Conservation (phyloP, 2,329 filamentous ascomycete genomes). For the Aspergillus sp. region DNA sequence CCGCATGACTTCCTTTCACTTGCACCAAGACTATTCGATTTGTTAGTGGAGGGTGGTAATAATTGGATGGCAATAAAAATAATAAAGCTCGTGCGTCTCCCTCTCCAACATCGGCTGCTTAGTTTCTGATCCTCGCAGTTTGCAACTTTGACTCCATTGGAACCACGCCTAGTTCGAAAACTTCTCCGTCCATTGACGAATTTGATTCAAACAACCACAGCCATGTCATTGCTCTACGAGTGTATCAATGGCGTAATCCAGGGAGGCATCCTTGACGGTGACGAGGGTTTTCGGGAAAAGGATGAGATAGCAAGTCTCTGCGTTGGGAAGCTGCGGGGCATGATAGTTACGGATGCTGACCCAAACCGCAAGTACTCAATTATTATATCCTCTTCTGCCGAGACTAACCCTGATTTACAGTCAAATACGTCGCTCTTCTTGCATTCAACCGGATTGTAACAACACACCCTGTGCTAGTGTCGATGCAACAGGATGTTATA, state of each 20-base stretch:
- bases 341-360: conserved; percentile 89
- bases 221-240: conserved; percentile 97
- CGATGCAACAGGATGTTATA: conserved; percentile 91
- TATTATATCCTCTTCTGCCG: not conserved
- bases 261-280: conserved; percentile 81
- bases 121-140: conserved; percentile 55
- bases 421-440: conserved; percentile 94
- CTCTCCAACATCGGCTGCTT: not conserved
- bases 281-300: conserved; percentile 70
- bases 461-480: conserved; percentile 81
- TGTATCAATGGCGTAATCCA: conserved; percentile 98
- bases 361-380: conserved; percentile 65
- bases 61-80: conserved; percentile 99
- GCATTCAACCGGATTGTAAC: conserved; percentile 92
- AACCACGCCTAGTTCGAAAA: conserved; percentile 86
- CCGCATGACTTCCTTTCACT: conserved; percentile 90
- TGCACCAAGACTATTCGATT: conserved; percentile 83
- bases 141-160: conserved; percentile 84
- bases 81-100: conserved; percentile 72
- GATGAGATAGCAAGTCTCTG: conserved; percentile 91
- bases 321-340: conserved; percentile 84
- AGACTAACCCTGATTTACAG: conserved; percentile 38
- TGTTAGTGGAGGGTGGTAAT: conserved; percentile 85
- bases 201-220: conserved; percentile 87
- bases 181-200: conserved; percentile 83